These are phyloP conservation scores for Fusarium albosuccineum DNA, from an alignment of 2,329 filamentous ascomycete species.

Conservation along the genomic window DNA sequence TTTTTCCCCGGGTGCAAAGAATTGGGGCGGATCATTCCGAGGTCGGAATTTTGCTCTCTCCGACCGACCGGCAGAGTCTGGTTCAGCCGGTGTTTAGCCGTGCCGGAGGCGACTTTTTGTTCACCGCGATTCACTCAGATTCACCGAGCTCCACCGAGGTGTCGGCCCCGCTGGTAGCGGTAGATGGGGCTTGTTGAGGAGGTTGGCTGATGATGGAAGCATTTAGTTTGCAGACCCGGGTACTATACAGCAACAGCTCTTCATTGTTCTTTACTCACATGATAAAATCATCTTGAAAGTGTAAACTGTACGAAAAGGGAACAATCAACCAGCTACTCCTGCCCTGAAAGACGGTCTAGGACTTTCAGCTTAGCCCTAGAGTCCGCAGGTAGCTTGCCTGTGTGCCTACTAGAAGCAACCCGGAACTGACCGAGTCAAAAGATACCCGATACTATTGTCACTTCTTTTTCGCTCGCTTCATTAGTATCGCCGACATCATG, in stretches of 20 bases:
- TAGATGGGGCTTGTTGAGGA: neutral
- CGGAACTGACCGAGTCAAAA: too few species aligned
- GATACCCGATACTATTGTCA: neutral
- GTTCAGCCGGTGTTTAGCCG: slow-evolving; percentile 47
- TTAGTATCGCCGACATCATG: slow-evolving; percentile 21
- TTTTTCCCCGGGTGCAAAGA: slow-evolving; percentile 45
- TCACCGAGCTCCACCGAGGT: slow-evolving; percentile 27
- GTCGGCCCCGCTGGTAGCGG: slow-evolving; percentile 16
- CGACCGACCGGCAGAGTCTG: slow-evolving; percentile 37
- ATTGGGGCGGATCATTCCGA: slow-evolving; percentile 46
- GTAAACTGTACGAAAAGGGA: neutral
- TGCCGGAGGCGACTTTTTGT: neutral
- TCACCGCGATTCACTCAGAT: slow-evolving; percentile 19
- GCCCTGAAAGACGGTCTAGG: neutral
- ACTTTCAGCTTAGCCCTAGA: neutral
- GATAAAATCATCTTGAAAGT: too few species aligned
- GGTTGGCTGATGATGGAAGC: slow-evolving; percentile 6
- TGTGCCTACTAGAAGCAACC: neutral
- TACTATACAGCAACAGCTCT: neutral
- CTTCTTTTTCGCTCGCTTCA: neutral
- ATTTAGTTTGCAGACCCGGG: neutral
- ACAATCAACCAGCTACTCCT: too few species aligned
- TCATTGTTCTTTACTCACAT: too few species aligned
- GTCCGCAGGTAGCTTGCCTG: too few species aligned
- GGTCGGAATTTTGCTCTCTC: slow-evolving; percentile 48